Percentiles rank a stretch among this genome's conserved stretches.
phyloP scores from a whole-genome alignment of 2,329 filamentous ascomycete species.

The Magnaporthiopsis rhizophila region DNA sequence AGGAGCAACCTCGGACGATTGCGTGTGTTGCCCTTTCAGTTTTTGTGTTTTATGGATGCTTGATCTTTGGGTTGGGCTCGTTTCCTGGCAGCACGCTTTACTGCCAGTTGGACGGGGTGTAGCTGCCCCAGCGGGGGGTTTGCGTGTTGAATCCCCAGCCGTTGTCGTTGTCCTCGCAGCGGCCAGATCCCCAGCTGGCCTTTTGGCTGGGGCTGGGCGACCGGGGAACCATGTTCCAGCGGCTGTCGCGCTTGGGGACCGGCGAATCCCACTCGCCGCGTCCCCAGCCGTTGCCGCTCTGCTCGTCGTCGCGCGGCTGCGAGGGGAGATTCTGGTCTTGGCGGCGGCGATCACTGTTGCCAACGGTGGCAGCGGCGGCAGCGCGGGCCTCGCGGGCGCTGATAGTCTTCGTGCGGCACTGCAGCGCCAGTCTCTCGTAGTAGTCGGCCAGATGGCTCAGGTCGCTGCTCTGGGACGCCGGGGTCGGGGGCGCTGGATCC shows the following conservation, averaged over 20 bases:
- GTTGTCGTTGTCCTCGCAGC: too few relatives aligned
- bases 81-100: background rate
- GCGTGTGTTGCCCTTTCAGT: background rate
- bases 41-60: background rate
- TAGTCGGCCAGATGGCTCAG: background rate
- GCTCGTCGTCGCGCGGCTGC: too few relatives aligned
- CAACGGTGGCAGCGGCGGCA: background rate
- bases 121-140: too few relatives aligned
- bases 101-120: too few relatives aligned
- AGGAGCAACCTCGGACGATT: background rate
- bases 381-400: background rate
- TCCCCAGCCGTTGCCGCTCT: too few relatives aligned
- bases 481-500: background rate
- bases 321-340: background rate
- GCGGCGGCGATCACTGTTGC: background rate
- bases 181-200: background rate
- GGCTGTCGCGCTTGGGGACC: too few relatives aligned
- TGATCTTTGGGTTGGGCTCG: background rate
- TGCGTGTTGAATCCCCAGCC: too few relatives aligned
- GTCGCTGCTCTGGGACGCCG: background rate
- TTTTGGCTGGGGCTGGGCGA: background rate
- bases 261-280: too few relatives aligned
- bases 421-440: background rate
- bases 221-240: too few relatives aligned
- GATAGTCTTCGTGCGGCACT: background rate